Base-by-base conservation (phyloP, 1,139 yeast genomes). In the Hansenula sp. region DNA sequence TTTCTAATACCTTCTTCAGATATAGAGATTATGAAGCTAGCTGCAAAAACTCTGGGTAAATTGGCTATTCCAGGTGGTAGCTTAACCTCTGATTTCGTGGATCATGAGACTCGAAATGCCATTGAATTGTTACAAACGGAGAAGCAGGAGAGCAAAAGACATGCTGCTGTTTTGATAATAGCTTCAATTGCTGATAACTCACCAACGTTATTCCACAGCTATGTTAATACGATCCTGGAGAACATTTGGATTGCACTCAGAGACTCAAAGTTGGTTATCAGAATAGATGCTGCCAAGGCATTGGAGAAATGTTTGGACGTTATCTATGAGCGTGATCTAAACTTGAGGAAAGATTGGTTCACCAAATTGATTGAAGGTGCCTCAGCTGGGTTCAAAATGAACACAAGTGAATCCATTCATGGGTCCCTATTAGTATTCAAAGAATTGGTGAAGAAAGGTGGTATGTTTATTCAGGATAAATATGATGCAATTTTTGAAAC, bases 51-150 rank as follows among this genome's bases (percentile, higher is more conserved):
- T 0, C 71, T 93, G 54, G 98, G 98, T 8, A 85, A 84, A 54
- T 70, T 93, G 51, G 96, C 98, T 0, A 79, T 84, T 2, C 91
- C 96, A 0, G 96, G 96, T 24, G 94, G 96, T 1, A 80, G 94
- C 2, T 68, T 90, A 44, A 88, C 96, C 0, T 90, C 95, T 1
- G 97, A 90, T 45, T 84, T 93, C 63, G 97, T 93, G 27, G 97
- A 91, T 51, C 86, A 81, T 55, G 97, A 93, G 61, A 94, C 94
- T 12, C 87, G 86, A 58, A 74, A 90, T 45, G 90, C 96, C 38
- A 73, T 91, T 43, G 98, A 93, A 62, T 86, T 97, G 95, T 74
- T 93, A 31, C 91, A 86, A 46, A 81, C 79, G 41, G 91, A 84
- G 53, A 83, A 88, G 53, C 91, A 85, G 58, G 96, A 89, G 55